Evolutionary conservation across 257 asterid genomes (phyloP).

Genomic region (Anisodus acutangulus): DNA sequence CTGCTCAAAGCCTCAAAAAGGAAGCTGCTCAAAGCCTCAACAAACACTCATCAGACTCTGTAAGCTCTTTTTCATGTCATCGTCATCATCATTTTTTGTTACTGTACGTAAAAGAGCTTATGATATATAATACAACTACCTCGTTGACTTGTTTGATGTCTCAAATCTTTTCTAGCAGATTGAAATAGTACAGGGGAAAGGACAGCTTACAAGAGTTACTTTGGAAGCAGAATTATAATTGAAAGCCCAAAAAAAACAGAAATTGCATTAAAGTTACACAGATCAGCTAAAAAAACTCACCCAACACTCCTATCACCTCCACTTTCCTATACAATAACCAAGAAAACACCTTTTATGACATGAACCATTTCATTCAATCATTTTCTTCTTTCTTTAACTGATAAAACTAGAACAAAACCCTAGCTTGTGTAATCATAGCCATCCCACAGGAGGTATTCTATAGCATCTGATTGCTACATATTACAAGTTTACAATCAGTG

Average conservation of each 20-base stretch:
- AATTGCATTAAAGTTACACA: not conserved
- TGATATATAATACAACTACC: no score
- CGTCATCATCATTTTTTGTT: no score
- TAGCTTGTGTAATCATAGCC: not conserved
- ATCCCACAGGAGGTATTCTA: conserved; percentile 16
- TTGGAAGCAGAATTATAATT: not conserved
- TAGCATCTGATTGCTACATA: conserved; percentile 18
- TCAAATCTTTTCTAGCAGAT: not conserved
- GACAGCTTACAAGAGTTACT: not conserved
- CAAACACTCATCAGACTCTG: no score
- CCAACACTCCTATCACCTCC: conserved; percentile 18
- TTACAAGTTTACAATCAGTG: conserved; percentile 19
- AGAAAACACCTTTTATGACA: not conserved
- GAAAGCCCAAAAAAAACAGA: not conserved
- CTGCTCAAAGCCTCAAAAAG: no score
- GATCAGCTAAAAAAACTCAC: not conserved
- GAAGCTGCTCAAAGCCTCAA: no score
- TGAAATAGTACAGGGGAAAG: not conserved
- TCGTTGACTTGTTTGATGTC: no score
- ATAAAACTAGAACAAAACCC: not conserved
- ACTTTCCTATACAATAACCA: conserved; percentile 25
- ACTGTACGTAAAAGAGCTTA: no score
- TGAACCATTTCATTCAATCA: conserved; percentile 2
- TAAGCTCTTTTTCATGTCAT: no score
- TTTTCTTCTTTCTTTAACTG: not conserved